Percentiles rank a stretch among this genome's conserved stretches.
These are phyloP conservation scores for Candida pini DNA, from an alignment of 805 yeast species.

Conservation along the genomic window DNA sequence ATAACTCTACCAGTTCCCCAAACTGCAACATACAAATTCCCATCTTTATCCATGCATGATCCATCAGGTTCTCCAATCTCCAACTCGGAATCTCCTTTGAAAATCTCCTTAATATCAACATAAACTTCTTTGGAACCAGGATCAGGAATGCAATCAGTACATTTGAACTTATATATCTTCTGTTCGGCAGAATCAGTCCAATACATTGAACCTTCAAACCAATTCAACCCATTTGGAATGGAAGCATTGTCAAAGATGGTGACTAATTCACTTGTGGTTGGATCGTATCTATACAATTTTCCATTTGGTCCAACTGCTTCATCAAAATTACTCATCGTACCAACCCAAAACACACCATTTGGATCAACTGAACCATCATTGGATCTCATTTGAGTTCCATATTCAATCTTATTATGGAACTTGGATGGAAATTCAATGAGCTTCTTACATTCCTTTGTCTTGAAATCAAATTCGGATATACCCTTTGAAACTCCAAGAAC, in stretches of 20 bases:
- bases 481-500: conserved; percentile 64
- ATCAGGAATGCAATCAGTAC: conserved; percentile 28
- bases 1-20: conserved; percentile 57
- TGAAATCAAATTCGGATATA: conserved; percentile 48
- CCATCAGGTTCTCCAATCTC: conserved; percentile 78
- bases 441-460: conserved; percentile 31
- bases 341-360: conserved; percentile 72
- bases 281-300: conserved; percentile 36
- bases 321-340: conserved; percentile 55
- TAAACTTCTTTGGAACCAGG: conserved; percentile 33
- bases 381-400: conserved; percentile 43
- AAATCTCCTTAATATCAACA: conserved; percentile 27
- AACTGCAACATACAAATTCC: conserved; percentile 59
- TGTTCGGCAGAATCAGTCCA: conserved; percentile 49
- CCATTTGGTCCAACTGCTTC: conserved; percentile 44
- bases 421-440: conserved; percentile 36
- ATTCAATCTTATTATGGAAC: conserved; percentile 25
- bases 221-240: conserved; percentile 72
- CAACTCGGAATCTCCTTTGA: conserved; percentile 3
- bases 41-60: conserved; percentile 48
- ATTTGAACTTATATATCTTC: conserved; percentile 44
- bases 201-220: conserved; percentile 40
- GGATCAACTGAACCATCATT: conserved; percentile 84
- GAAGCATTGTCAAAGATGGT: conserved; percentile 34
- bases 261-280: conserved; percentile 25